Base-by-base conservation (phyloP, 176 grass and related monocot species). In the Oryza nivara region DNA sequence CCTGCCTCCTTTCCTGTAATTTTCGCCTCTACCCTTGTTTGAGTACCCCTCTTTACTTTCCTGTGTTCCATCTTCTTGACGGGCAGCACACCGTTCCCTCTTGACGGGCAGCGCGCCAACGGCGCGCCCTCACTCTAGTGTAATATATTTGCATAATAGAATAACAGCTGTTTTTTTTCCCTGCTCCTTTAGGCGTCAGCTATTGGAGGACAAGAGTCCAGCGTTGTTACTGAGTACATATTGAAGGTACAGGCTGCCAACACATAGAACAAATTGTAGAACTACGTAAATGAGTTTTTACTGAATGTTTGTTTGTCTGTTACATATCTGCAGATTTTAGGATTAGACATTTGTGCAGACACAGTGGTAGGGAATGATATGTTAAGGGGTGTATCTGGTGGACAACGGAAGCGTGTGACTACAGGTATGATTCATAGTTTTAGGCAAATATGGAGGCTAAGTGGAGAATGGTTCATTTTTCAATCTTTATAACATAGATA, bases 311-410 rank as follows among this genome's bases (percentile, higher is more conserved):
- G 7, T 40, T 81, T 38, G 74, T 67, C 11, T 69, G 20, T 32
- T 69, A 48, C 32, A 36, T 68, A 82, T 25, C 17, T 88, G 75
- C 70, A 97, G 95, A 90, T 97, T 88, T 84, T 97, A 84, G 95
- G 95, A 60, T 67, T 97, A 78, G 92, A 97, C 22, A 68, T 94
- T 46, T 97, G 95, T 82, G 95, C 95, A 54, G 95, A 94, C 71
- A 97, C 92, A 7, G 54, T 97, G 67, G 95, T 97, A 73, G 95
- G 95, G 76, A 92, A 94, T 81, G 92, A 90, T 3, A 97, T 97
- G 95, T 38, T 92, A 74, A 92, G 95, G 84, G 95, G 95, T 51
- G 92, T 97, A 67, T 97, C 95, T 61, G 95, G 95, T 63, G 95
- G 95, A 20, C 92, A 97, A 90, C 91, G 80, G 63, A 97, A 97